These are phyloP conservation scores for Fusarium pininemorale DNA, from an alignment of 2,329 filamentous ascomycete species.

Conservation along the genomic window DNA sequence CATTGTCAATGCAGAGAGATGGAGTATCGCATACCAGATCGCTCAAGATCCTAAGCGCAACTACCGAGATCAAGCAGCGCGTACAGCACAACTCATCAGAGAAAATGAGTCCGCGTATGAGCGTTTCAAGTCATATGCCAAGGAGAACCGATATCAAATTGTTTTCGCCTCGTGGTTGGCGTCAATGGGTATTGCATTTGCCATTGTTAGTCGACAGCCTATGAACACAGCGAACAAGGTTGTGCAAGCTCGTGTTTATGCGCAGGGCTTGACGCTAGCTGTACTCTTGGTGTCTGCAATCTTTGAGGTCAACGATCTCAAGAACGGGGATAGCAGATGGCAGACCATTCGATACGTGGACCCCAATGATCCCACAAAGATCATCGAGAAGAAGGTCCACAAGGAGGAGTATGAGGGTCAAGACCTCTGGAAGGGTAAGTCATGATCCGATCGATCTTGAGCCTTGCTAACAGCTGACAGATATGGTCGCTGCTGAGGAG, in stretches of 20 bases:
- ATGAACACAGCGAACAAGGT: constrained; percentile 83
- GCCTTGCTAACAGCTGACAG: constrained; percentile 51
- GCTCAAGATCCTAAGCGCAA: constrained; percentile 71
- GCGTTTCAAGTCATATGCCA: constrained; percentile 75
- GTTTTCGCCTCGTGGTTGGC: constrained; percentile 88
- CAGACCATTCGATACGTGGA: constrained; percentile 84
- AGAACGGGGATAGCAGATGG: constrained; percentile 79
- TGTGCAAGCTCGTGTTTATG: constrained; percentile 93
- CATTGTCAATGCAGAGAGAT: constrained; percentile 87
- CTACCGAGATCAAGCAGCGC: constrained; percentile 72
- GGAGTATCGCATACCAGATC: constrained; percentile 70
- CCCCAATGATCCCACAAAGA: constrained; percentile 83
- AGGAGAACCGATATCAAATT: constrained; percentile 85
- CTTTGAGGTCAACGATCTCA: constrained; percentile 82
- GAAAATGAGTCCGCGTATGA: constrained; percentile 65
- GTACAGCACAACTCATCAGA: constrained; percentile 63
- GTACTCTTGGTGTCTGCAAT: constrained; percentile 83
- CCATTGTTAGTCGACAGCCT: constrained; percentile 78
- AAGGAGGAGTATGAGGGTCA: constrained; percentile 88
- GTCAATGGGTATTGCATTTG: constrained; percentile 78
- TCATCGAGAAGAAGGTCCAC: constrained; percentile 88
- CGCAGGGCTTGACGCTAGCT: constrained; percentile 86
- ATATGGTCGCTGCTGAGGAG: constrained; percentile 87
- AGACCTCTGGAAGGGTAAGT: constrained; percentile 88
- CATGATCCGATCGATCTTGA: fast-evolving